Evolutionary conservation across 352 stramenopile species (phyloP), one percentile per base, ranked within the genome.

Genomic region (Pythium sp.): DNA sequence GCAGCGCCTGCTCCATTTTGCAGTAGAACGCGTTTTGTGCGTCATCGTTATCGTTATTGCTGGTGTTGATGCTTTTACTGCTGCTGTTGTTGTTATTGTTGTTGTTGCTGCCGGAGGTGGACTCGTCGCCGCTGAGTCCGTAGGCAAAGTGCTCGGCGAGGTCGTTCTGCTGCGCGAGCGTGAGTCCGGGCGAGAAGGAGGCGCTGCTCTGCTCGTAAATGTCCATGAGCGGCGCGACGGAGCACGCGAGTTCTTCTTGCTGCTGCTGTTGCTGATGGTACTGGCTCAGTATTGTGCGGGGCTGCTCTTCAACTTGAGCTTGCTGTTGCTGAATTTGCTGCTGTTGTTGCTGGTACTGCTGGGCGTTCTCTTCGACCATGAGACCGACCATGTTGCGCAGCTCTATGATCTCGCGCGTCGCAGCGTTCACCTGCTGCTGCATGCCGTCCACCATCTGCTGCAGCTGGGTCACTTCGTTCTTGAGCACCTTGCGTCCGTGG

Each of bases 381-480:
- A 49, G 59, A 0, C 69, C 58, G 0, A 78, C 65, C 60, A 78
- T 65, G 22, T 72, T 53, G 41, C 69, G 68, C 14, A 78, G 65
- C 54, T 78, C 68, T 7, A 72, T 61, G 49, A 78, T 78, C 34
- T 71, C 68, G 2, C 68, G 67, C 22, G 72, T 74, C 15, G 69
- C 72, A 3, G 51, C 65, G 38, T 75, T 38, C 18, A 78, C 72
- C 41, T 78, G 72, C 12, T 70, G 60, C 55, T 78, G 72, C 47
- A 78, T 72, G 24, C 58, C 65, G 26, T 67, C 58, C 7, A 78
- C 72, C 2, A 63, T 46, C 36, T 65, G 56, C 58, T 75, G 68
- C 14, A 78, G 57, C 51, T 69, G 59, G 0, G 65, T 56, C 47
- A 78, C 62, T 41, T 78, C 53, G 12, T 64, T 55, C 57, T 73